A percentile compares a stretch with the other conserved stretches of the same genome.
These are phyloP conservation scores for Chrysanthemum lavandulifolium DNA, from an alignment of 129 eudicot genomes.

Conservation along the genomic window DNA sequence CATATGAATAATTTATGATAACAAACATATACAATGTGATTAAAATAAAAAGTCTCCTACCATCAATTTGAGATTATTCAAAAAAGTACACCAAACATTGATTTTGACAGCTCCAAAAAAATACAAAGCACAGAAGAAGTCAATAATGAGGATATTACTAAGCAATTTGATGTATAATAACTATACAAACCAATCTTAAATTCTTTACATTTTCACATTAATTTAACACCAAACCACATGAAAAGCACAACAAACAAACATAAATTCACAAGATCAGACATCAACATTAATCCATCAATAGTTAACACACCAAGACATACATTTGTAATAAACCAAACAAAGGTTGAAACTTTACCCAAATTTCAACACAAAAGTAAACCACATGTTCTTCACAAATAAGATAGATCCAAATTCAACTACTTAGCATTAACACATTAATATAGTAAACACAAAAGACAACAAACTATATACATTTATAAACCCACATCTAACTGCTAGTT, in stretches of 20 bases:
- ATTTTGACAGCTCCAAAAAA: slow-evolving; percentile 23
- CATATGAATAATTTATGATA: slow-evolving; percentile 8
- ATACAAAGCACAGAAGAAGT: slow-evolving; percentile 13
- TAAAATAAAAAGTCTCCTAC: background rate
- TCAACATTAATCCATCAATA: too few species aligned
- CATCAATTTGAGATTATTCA: slow-evolving; percentile 4
- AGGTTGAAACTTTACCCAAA: too few species aligned
- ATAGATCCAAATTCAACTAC: slow-evolving; percentile 13
- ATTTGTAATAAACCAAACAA: too few species aligned
- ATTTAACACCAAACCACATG: slow-evolving; percentile 20
- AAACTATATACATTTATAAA: slow-evolving; percentile 13
- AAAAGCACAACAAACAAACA: slow-evolving; percentile 8
- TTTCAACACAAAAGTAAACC: too few species aligned
- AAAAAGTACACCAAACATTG: slow-evolving; percentile 28
- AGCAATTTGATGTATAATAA: slow-evolving; percentile 10
- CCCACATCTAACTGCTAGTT: slow-evolving; percentile 17
- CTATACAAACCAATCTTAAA: slow-evolving; percentile 14
- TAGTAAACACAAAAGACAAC: slow-evolving; percentile 9
- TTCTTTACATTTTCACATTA: slow-evolving; percentile 21
- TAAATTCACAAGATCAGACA: background rate
- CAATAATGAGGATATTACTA: slow-evolving; percentile 31
- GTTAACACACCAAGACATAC: too few species aligned
- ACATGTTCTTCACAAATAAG: slow-evolving; percentile 12
- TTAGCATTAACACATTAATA: background rate
- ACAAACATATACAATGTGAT: background rate